Conservation (phyloP, 2,329 filamentous ascomycete species). For the Bipolaris zeicola region DNA sequence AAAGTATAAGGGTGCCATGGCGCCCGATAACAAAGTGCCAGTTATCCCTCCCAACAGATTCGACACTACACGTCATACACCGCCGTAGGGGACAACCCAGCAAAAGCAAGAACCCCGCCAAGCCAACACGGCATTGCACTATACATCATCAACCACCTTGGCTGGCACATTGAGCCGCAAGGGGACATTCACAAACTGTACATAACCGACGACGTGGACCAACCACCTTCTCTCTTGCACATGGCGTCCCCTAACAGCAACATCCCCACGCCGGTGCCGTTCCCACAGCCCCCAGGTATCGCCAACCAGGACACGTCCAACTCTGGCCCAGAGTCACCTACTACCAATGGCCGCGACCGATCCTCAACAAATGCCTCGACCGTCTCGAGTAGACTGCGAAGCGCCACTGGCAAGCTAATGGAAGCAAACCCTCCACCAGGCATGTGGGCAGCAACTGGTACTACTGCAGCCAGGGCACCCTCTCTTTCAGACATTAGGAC, state of each 20-base stretch:
- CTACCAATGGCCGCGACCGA: slow-evolving; percentile 24
- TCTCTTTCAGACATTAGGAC: slow-evolving; percentile 51
- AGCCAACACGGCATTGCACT: slow-evolving; percentile 17
- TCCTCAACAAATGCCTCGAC: slow-evolving; percentile 43
- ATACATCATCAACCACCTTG: slow-evolving; percentile 20
- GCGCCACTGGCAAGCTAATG: slow-evolving; percentile 47
- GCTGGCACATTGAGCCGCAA: slow-evolving; percentile 14
- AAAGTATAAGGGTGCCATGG: slow-evolving; percentile 13
- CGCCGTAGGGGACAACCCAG: slow-evolving; percentile 2
- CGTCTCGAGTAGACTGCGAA: slow-evolving; percentile 39
- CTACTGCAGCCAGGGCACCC: slow-evolving; percentile 49
- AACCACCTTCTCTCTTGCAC: background rate
- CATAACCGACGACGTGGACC: slow-evolving; percentile 5
- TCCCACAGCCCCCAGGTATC: slow-evolving; percentile 31
- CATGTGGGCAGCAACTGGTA: slow-evolving; percentile 54
- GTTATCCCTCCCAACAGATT: slow-evolving; percentile 10
- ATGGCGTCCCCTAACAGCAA: slow-evolving; percentile 32
- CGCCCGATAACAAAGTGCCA: background rate
- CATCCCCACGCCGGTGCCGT: slow-evolving; percentile 34
- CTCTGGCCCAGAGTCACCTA: slow-evolving; percentile 20
- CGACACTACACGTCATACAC: slow-evolving; percentile 5
- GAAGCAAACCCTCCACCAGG: slow-evolving; percentile 48
- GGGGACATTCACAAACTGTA: slow-evolving; percentile 6
- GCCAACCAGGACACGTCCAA: slow-evolving; percentile 16
- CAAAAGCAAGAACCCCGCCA: slow-evolving; percentile 23